Conservation (phyloP, 2,329 filamentous ascomycete species). For the Penicillium sp. region DNA sequence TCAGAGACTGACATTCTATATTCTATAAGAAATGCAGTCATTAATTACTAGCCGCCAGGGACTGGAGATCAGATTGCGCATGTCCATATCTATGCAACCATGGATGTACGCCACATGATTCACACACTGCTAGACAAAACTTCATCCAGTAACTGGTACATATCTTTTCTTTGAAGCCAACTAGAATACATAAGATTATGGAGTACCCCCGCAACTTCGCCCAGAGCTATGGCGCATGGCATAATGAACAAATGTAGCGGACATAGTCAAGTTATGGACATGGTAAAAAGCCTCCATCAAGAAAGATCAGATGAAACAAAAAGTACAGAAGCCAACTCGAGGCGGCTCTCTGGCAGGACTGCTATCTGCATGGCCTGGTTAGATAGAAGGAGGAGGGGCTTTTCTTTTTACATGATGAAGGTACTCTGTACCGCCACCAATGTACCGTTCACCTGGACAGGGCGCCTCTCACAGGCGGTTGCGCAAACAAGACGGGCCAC, state of each 20-base stretch:
- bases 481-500: slow-evolving; percentile 2
- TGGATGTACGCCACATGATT: neutral
- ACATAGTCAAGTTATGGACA: neutral
- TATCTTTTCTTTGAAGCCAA: neutral
- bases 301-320: neutral
- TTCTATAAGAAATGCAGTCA: neutral
- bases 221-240: no score
- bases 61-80: neutral
- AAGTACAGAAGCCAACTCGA: neutral
- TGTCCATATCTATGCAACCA: neutral
- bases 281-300: neutral
- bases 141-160: neutral
- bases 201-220: neutral
- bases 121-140: neutral
- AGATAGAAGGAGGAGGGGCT: no score
- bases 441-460: neutral
- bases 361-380: neutral
- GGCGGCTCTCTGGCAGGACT: neutral
- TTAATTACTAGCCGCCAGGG: neutral
- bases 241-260: neutral
- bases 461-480: slow-evolving; percentile 1
- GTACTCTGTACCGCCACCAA: neutral
- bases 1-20: neutral
- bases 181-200: neutral
- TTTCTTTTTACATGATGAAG: no score